These are phyloP conservation scores for Nitzschia sp. DNA, from an alignment of 108 stramenopile species.

Conservation along the genomic window DNA sequence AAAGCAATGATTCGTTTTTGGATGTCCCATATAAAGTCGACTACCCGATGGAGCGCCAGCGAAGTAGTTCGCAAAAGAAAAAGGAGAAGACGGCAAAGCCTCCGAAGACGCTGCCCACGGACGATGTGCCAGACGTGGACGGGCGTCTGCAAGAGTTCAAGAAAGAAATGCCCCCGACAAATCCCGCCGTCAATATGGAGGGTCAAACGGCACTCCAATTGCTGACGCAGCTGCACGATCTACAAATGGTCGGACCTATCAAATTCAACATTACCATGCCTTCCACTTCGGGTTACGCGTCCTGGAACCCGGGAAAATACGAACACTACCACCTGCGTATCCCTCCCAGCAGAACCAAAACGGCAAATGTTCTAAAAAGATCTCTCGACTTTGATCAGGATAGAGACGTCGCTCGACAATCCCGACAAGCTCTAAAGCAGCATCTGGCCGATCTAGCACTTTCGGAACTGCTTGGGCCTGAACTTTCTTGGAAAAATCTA, in stretches of 20 bases:
- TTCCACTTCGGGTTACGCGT: slow-evolving; percentile 13
- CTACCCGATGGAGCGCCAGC: neutral
- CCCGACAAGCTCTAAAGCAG: slow-evolving; percentile 29
- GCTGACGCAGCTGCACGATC: slow-evolving; percentile 31
- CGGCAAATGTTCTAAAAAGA: neutral
- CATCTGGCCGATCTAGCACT: slow-evolving; percentile 32
- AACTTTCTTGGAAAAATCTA: neutral
- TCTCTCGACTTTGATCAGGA: slow-evolving; percentile 14
- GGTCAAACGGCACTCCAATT: slow-evolving; percentile 25
- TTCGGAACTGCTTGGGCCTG: slow-evolving; percentile 2
- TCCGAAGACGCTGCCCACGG: neutral
- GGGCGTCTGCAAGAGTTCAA: slow-evolving; percentile 21
- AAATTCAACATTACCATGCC: slow-evolving; percentile 24
- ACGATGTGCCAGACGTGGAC: neutral
- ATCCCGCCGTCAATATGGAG: slow-evolving; percentile 10
- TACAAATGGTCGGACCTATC: slow-evolving; percentile 23
- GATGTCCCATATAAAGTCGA: slow-evolving; percentile 9
- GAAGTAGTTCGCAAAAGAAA: neutral
- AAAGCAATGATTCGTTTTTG: neutral
- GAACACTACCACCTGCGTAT: neutral
- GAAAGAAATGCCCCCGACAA: neutral
- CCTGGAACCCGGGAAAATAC: neutral
- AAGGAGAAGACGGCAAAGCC: neutral
- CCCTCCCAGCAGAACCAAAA: neutral
- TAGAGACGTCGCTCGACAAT: slow-evolving; percentile 14